Evolutionary conservation across 306 rosid genomes (phyloP).

Genomic region (Dryas drummondii): DNA sequence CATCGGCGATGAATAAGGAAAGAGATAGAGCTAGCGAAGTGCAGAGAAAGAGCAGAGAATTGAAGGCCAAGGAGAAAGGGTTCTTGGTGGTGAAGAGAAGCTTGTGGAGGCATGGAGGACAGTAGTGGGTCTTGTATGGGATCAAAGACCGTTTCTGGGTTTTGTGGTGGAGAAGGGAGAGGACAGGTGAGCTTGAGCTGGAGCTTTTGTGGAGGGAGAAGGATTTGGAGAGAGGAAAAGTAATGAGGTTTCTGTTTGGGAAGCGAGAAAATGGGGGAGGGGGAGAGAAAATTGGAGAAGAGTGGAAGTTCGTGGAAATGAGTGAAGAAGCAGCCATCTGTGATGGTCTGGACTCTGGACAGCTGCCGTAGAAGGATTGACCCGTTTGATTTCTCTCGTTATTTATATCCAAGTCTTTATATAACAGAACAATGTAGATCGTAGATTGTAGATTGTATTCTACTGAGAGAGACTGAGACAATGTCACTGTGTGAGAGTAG

Average conservation of each 20-base stretch:
- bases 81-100: constrained; percentile 7
- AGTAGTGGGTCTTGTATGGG: background rate
- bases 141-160: background rate
- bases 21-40: constrained; percentile 72
- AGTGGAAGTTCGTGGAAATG: constrained; percentile 53
- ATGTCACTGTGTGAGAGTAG: no score
- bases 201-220: constrained; percentile 34
- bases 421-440: background rate
- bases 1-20: constrained; percentile 58
- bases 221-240: constrained; percentile 39
- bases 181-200: constrained; percentile 11
- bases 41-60: constrained; percentile 57
- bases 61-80: constrained; percentile 24
- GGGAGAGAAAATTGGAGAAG: constrained; percentile 31
- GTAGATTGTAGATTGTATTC: background rate
- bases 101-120: constrained; percentile 4
- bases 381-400: background rate
- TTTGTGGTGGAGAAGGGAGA: constrained; percentile 32
- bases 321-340: constrained; percentile 63
- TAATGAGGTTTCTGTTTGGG: constrained; percentile 32
- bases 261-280: constrained; percentile 28
- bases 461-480: background rate
- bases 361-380: constrained; percentile 20
- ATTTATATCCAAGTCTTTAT: constrained; percentile 7
- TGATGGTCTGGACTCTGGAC: constrained; percentile 3